Conservation (phyloP, 1,284 basidiomycete genomes). For the Ustilago nuda region DNA sequence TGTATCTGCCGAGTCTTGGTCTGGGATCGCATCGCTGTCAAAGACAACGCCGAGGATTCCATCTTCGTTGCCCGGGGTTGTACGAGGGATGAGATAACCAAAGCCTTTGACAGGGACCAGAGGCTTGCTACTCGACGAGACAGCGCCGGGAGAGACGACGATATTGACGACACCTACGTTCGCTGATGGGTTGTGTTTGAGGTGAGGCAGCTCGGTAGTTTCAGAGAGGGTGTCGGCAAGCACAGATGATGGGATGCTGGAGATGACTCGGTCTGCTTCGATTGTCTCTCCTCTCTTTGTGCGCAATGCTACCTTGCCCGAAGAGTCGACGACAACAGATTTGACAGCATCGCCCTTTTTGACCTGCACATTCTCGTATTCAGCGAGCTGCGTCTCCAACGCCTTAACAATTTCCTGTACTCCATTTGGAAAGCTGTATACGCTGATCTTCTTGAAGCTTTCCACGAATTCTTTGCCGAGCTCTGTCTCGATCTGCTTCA, state of each 20-base stretch:
- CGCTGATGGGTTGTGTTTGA: slow-evolving; percentile 66
- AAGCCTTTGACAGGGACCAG: slow-evolving; percentile 83
- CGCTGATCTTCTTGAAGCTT: slow-evolving; percentile 75
- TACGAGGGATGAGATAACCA: slow-evolving; percentile 91
- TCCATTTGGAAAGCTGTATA: slow-evolving; percentile 84
- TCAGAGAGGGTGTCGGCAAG: slow-evolving; percentile 41
- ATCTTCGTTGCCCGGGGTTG: slow-evolving; percentile 72
- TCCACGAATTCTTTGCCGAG: slow-evolving; percentile 72
- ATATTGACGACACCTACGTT: slow-evolving; percentile 65
- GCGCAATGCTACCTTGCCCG: slow-evolving; percentile 63
- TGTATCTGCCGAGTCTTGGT: slow-evolving; percentile 41
- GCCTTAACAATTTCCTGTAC: slow-evolving; percentile 78
- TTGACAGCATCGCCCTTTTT: slow-evolving; percentile 71
- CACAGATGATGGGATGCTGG: slow-evolving; percentile 63
- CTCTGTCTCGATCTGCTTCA: slow-evolving; percentile 66
- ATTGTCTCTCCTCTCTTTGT: slow-evolving; percentile 28
- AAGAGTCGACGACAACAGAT: slow-evolving; percentile 73
- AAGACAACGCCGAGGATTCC: slow-evolving; percentile 74
- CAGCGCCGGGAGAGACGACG: slow-evolving; percentile 71
- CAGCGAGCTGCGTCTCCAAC: slow-evolving; percentile 73
- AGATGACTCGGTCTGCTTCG: slow-evolving; percentile 66
- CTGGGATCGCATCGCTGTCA: slow-evolving; percentile 72
- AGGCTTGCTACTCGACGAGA: slow-evolving; percentile 78
- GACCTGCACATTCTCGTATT: slow-evolving; percentile 75
- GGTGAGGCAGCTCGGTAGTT: slow-evolving; percentile 69